Percentiles rank a stretch among this genome's conserved stretches.
Conservation (phyloP, 176 grass and related monocot genomes). For the Carex myosuroides region DNA sequence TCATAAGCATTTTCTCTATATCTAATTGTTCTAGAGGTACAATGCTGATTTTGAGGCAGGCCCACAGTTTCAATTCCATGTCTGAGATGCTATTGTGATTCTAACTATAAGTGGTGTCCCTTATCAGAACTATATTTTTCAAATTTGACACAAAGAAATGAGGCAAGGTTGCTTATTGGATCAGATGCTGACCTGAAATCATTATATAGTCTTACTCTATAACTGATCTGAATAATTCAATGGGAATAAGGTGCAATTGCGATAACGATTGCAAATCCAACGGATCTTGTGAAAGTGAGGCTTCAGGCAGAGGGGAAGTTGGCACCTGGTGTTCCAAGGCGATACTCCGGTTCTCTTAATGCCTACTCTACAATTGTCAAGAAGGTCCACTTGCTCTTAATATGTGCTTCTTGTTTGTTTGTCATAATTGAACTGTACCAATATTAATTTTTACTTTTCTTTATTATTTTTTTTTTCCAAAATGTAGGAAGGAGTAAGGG, state of each 20-base stretch:
- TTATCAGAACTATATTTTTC: neutral
- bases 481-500: constrained; percentile 60
- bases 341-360: constrained; percentile 70
- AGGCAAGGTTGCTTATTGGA: neutral
- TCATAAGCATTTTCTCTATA: neutral
- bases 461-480: neutral
- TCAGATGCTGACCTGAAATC: neutral
- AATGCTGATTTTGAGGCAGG: neutral
- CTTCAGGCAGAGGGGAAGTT: constrained; percentile 89
- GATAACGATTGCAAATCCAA: constrained; percentile 83
- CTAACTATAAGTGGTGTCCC: neutral
- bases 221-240: neutral
- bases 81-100: neutral
- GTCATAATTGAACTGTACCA: neutral
- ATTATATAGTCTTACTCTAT: neutral
- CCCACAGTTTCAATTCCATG: neutral
- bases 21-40: neutral
- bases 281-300: constrained; percentile 91
- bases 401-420: neutral
- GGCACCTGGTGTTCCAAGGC: constrained; percentile 51
- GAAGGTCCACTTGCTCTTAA: constrained; percentile 24
- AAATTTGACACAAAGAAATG: neutral
- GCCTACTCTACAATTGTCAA: constrained; percentile 74
- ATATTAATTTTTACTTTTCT: neutral
- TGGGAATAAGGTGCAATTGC: constrained; percentile 63